Conservation (phyloP, 2,329 filamentous ascomycete genomes). For the Ophidiomyces ophidiicola region DNA sequence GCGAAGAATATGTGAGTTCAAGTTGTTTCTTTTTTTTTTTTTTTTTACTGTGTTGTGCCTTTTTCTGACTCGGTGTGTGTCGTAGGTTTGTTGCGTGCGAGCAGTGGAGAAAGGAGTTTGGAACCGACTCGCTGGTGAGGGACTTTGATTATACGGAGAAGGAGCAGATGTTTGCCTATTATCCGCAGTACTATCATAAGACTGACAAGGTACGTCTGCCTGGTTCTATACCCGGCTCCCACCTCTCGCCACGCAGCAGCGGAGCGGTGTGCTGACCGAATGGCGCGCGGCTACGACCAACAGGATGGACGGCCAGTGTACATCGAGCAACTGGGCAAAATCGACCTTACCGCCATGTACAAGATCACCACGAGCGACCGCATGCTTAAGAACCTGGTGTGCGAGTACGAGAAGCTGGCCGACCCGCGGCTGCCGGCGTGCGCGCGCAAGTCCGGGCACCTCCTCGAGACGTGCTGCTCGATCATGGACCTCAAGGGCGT, state of each 20-base stretch:
- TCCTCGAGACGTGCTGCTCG: conserved; percentile 95
- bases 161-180: conserved; percentile 71
- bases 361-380: conserved; percentile 86
- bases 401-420: conserved; percentile 93
- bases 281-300: conserved; percentile 1
- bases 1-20: conserved; percentile 72
- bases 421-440: conserved; percentile 90
- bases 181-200: conserved; percentile 98
- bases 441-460: conserved; percentile 76
- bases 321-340: conserved; percentile 89
- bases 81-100: conserved; percentile 79
- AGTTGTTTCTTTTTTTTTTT: conserved; percentile 2
- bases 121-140: conserved; percentile 67
- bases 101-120: conserved; percentile 78
- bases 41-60: conserved; percentile 1
- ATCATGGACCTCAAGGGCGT: conserved; percentile 98
- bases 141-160: conserved; percentile 84
- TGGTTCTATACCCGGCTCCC: not conserved
- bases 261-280: conserved; percentile 1
- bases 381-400: conserved; percentile 91
- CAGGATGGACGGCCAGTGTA: conserved; percentile 94
- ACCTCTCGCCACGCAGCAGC: too few relatives aligned
- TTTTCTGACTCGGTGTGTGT: conserved; percentile 7
- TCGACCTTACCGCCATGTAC: conserved; percentile 79
- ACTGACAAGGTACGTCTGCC: conserved; percentile 39